These are phyloP conservation scores for Fusarium torreyae DNA, from an alignment of 2,329 filamentous ascomycete genomes.

Conservation along the genomic window DNA sequence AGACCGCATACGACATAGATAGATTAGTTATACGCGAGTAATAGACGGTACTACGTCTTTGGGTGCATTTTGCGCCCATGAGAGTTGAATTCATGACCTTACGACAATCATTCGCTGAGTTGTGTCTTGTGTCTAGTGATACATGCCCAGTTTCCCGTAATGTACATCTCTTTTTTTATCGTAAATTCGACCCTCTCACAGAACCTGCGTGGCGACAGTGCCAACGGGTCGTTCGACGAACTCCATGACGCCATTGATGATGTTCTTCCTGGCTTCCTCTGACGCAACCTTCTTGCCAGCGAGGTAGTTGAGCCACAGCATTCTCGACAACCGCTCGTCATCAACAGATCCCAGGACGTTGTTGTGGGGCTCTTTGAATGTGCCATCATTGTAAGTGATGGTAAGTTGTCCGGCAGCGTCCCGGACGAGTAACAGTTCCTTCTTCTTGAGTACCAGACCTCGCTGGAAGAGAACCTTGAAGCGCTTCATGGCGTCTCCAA, in stretches of 20 bases:
- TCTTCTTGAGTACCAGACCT: conserved; percentile 83
- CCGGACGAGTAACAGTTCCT: conserved; percentile 81
- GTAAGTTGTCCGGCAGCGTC: conserved; percentile 76
- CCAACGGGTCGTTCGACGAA: conserved; percentile 91
- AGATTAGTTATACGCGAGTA: conserved; percentile 16
- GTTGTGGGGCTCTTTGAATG: conserved; percentile 63
- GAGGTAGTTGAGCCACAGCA: conserved; percentile 93
- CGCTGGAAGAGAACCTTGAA: conserved; percentile 89
- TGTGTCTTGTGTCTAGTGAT: conserved; percentile 43
- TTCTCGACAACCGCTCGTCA: conserved; percentile 84
- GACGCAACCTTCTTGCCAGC: conserved; percentile 90
- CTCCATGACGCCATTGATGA: conserved; percentile 89
- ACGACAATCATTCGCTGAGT: conserved; percentile 25
- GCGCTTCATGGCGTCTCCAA: conserved; percentile 80
- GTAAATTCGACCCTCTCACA: conserved; percentile 51
- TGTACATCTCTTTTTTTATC: conserved; percentile 38
- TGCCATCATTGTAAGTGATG: conserved; percentile 77
- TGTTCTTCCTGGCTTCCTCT: conserved; percentile 82
- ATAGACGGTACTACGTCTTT: conserved; percentile 14
- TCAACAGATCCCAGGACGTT: conserved; percentile 77
- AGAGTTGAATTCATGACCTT: conserved; percentile 39
- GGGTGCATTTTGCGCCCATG: conserved; percentile 14
- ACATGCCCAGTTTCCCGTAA: conserved; percentile 39
- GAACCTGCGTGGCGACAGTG: conserved; percentile 85
- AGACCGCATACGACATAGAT: conserved; percentile 4